phyloP scores from a whole-genome alignment of 495 filamentous ascomycete species.

The Penicillium lagena region DNA sequence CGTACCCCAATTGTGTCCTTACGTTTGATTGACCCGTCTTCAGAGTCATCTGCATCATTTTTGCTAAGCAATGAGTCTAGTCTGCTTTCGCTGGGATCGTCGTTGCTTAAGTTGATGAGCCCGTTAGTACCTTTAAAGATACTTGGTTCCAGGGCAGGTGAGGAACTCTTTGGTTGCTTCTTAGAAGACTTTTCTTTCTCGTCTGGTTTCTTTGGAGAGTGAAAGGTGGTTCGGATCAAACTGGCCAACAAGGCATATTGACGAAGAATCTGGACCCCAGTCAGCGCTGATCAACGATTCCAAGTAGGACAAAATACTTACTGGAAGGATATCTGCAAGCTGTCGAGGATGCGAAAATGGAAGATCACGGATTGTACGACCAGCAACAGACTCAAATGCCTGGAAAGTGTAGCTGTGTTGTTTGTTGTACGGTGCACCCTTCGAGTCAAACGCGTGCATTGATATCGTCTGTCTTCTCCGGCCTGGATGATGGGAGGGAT shows the following conservation, averaged over 20 bases:
- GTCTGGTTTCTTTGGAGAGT: constrained; percentile 11
- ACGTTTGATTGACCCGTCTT: background rate
- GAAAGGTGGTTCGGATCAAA: constrained; percentile 58
- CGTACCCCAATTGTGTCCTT: background rate
- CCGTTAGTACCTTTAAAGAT: constrained; percentile 7
- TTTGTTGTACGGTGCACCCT: constrained; percentile 35
- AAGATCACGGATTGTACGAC: constrained; percentile 60
- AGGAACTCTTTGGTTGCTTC: background rate
- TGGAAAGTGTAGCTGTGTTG: constrained; percentile 64
- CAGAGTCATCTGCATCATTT: background rate
- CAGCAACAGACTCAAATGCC: constrained; percentile 62
- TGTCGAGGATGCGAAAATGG: constrained; percentile 86
- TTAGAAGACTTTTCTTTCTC: background rate
- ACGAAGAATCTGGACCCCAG: constrained; percentile 43
- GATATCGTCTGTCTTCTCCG: constrained; percentile 27
- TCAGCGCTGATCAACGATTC: constrained; percentile 3
- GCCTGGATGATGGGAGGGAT: constrained; percentile 16
- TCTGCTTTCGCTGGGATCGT: constrained; percentile 31
- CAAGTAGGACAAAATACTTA: constrained; percentile 13
- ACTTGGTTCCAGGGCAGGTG: background rate
- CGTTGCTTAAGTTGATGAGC: constrained; percentile 31
- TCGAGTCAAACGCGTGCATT: constrained; percentile 26
- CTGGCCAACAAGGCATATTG: constrained; percentile 68
- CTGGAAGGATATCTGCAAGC: constrained; percentile 67
- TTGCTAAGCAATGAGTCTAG: constrained; percentile 23